A percentile compares a stretch with the other conserved stretches of the same genome.
phyloP scores from a whole-genome alignment of 2,329 filamentous ascomycete genomes.

The Colletotrichum liriopes region DNA sequence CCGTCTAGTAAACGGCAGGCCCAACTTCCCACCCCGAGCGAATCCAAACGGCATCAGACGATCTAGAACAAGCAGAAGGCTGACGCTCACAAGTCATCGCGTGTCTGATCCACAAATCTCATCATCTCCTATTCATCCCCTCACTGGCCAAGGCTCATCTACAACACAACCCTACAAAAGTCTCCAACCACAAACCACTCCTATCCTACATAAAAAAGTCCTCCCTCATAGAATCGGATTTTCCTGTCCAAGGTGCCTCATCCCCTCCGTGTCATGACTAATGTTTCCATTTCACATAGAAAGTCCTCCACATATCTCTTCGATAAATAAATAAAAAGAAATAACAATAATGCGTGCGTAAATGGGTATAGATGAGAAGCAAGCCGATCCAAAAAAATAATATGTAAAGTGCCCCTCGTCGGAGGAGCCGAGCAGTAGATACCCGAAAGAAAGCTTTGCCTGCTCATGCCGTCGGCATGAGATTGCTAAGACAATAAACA shows the following conservation, averaged over 20 bases:
- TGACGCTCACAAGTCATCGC: slow-evolving; percentile 8
- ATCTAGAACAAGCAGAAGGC: neutral
- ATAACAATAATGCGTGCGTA: slow-evolving; percentile 42
- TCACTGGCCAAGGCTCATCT: neutral
- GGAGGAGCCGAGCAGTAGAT: slow-evolving; percentile 10
- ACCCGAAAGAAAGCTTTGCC: slow-evolving; percentile 40
- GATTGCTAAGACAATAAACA: slow-evolving; percentile 44
- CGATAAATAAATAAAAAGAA: slow-evolving; percentile 34
- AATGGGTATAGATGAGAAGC: slow-evolving; percentile 45
- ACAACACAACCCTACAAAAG: neutral
- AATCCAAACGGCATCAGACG: neutral
- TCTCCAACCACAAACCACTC: slow-evolving; percentile 12
- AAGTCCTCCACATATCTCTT: slow-evolving; percentile 28
- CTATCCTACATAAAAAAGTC: slow-evolving; percentile 7
- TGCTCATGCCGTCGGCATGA: slow-evolving; percentile 24
- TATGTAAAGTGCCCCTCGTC: slow-evolving; percentile 23
- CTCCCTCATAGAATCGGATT: slow-evolving; percentile 23
- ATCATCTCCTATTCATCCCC: neutral
- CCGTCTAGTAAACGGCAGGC: slow-evolving; percentile 17
- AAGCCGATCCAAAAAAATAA: slow-evolving; percentile 37
- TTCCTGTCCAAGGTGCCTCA: slow-evolving; percentile 25
- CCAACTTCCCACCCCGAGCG: neutral
- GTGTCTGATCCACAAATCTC: slow-evolving; percentile 11
- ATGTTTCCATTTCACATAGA: slow-evolving; percentile 31
- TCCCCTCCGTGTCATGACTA: slow-evolving; percentile 38